These are phyloP conservation scores for Bacidia gigantensis DNA, from an alignment of 495 filamentous ascomycete genomes.

Conservation along the genomic window DNA sequence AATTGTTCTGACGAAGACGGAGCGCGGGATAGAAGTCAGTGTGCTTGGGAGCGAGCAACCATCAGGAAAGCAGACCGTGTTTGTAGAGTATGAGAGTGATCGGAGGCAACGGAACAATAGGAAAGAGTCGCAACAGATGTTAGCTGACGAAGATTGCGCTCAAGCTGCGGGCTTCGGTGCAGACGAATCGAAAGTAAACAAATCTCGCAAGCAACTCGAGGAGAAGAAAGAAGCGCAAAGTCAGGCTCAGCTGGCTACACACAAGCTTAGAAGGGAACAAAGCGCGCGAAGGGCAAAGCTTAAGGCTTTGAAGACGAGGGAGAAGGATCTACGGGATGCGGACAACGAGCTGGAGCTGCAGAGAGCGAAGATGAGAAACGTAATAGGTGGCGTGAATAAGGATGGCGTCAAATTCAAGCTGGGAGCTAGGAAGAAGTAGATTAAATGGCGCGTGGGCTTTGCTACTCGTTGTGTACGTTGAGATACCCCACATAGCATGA, in stretches of 20 bases:
- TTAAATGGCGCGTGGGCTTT: background rate
- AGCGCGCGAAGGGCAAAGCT: conserved; percentile 42
- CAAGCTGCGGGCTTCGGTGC: too few species aligned
- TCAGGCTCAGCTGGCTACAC: conserved; percentile 31
- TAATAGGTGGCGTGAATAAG: conserved; percentile 66
- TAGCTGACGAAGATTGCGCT: too few species aligned
- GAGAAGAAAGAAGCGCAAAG: conserved; percentile 27
- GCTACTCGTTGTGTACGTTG: background rate
- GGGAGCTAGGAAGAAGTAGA: conserved; percentile 63
- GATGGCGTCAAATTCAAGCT: conserved; percentile 72
- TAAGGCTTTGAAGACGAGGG: conserved; percentile 49
- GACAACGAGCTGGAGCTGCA: conserved; percentile 68
- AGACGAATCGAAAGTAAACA: too few species aligned
- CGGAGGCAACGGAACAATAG: conserved; percentile 16
- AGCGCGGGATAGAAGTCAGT: conserved; percentile 18
- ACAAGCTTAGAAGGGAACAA: conserved; percentile 35
- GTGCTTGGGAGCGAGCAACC: conserved; percentile 12
- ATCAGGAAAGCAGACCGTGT: conserved; percentile 37
- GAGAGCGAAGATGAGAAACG: conserved; percentile 68
- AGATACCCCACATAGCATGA: background rate
- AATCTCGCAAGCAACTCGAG: conserved; percentile 4
- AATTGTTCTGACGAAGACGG: conserved; percentile 28
- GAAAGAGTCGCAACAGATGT: background rate
- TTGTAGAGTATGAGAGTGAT: conserved; percentile 36
- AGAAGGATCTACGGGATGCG: conserved; percentile 54